These are phyloP conservation scores for Skeletonema grethae DNA, from an alignment of 108 stramenopile genomes.

Conservation along the genomic window DNA sequence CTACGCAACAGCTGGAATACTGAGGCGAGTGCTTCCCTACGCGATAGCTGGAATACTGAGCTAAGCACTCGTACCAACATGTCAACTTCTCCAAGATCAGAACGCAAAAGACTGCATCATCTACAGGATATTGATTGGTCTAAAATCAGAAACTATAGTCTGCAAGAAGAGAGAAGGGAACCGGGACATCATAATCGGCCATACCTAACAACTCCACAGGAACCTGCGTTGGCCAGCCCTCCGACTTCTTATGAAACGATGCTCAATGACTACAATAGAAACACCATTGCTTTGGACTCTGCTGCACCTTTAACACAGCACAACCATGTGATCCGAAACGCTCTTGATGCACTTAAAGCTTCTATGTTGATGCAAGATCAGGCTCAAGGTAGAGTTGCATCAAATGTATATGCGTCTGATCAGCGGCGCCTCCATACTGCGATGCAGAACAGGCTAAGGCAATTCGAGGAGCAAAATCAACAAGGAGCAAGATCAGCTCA, in stretches of 20 bases:
- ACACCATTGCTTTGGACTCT: slow-evolving; percentile 3
- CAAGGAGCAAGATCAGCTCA: not conserved
- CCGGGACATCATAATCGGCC: not conserved
- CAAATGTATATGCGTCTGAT: not conserved
- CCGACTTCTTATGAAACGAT: not conserved
- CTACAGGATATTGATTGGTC: slow-evolving; percentile 2
- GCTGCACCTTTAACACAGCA: slow-evolving; percentile 9
- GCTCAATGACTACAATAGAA: not conserved
- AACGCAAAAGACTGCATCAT: not conserved
- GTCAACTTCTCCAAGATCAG: not conserved
- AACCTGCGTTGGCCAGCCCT: not conserved
- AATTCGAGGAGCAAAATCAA: slow-evolving; percentile 13
- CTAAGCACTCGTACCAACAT: not conserved
- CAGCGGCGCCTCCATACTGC: slow-evolving; percentile 9
- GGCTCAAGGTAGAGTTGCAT: not conserved
- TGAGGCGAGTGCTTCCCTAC: not conserved
- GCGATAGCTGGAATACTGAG: not conserved
- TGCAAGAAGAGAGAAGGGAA: slow-evolving; percentile 1
- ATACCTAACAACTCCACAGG: not conserved
- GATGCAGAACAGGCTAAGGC: slow-evolving; percentile 12
- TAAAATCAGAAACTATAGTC: slow-evolving; percentile 3
- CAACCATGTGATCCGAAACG: slow-evolving; percentile 13
- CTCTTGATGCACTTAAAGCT: slow-evolving; percentile 25
- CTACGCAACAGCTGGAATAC: not conserved
- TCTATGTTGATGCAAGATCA: slow-evolving; percentile 14